A percentile compares a stretch with the other conserved stretches of the same genome.
These are phyloP conservation scores for Phycomyces blakesleeanus DNA, from an alignment of 192 early-diverging fungal genomes.

Conservation along the genomic window DNA sequence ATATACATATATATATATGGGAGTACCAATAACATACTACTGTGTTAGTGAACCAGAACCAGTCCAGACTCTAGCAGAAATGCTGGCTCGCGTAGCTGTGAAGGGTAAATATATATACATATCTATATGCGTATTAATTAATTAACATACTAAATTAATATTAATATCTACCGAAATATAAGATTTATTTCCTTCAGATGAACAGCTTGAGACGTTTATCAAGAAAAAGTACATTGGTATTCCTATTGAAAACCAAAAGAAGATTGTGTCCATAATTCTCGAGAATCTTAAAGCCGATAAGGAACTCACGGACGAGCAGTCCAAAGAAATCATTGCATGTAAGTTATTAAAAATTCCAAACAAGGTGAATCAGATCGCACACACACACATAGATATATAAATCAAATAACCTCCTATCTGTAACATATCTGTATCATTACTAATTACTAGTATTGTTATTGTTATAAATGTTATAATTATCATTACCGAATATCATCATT, in stretches of 20 bases:
- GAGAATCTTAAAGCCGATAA: constrained; percentile 3
- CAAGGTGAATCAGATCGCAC: too few species aligned
- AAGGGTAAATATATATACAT: constrained; percentile 3
- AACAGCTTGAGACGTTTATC: constrained; percentile 8
- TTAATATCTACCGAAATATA: neutral
- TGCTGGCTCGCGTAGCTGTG: constrained; percentile 3
- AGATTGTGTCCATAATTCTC: constrained; percentile 1
- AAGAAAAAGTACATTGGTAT: neutral
- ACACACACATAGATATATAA: too few species aligned
- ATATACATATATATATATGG: neutral
- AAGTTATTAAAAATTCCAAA: neutral
- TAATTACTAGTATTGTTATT: too few species aligned
- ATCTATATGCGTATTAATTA: neutral
- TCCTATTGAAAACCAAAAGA: constrained; percentile 22
- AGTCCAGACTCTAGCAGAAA: neutral
- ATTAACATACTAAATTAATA: neutral
- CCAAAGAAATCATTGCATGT: constrained; percentile 5
- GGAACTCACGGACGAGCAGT: neutral
- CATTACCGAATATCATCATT: too few species aligned
- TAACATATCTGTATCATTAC: too few species aligned
- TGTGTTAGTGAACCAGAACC: neutral
- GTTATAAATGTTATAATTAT: too few species aligned
- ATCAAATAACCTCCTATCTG: too few species aligned
- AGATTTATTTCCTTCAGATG: constrained; percentile 24
- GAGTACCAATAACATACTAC: constrained; percentile 1